Evolutionary conservation across 202 grass and related monocot genomes (phyloP).

Genomic region (Saccharum hybrid): DNA sequence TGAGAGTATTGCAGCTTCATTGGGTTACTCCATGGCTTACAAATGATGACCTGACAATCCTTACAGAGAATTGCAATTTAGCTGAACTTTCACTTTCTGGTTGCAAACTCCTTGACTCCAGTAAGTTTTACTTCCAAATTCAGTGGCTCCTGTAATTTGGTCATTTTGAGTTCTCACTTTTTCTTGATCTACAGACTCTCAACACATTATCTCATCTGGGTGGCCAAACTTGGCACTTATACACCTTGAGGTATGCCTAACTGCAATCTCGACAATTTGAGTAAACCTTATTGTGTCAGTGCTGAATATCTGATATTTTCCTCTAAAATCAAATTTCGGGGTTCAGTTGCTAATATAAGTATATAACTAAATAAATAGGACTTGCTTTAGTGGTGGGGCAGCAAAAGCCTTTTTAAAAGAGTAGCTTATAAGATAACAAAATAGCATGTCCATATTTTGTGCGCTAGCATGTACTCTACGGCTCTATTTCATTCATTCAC

Average conservation of each 20-base stretch:
- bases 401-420: not conserved
- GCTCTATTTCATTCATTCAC: not conserved
- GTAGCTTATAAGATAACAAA: not conserved
- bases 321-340: not conserved
- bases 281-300: not conserved
- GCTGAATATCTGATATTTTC: not conserved
- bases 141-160: constrained; percentile 16
- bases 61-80: constrained; percentile 62
- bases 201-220: constrained; percentile 69
- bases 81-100: constrained; percentile 75
- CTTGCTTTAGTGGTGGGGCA: not conserved
- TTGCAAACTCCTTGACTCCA: constrained; percentile 76
- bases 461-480: not conserved
- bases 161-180: constrained; percentile 16
- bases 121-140: constrained; percentile 56
- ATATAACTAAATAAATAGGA: not conserved
- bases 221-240: constrained; percentile 75
- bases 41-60: constrained; percentile 67
- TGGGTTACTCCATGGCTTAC: constrained; percentile 83
- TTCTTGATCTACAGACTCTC: constrained; percentile 50
- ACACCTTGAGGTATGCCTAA: constrained; percentile 62
- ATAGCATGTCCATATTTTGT: constrained; percentile 6
- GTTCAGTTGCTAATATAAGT: constrained; percentile 14
- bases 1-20: constrained; percentile 70
- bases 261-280: not conserved